Evolutionary conservation across 1,284 basidiomycete genomes (phyloP), one percentile per base, ranked within the genome.

Genomic region (Mycena citricolor): DNA sequence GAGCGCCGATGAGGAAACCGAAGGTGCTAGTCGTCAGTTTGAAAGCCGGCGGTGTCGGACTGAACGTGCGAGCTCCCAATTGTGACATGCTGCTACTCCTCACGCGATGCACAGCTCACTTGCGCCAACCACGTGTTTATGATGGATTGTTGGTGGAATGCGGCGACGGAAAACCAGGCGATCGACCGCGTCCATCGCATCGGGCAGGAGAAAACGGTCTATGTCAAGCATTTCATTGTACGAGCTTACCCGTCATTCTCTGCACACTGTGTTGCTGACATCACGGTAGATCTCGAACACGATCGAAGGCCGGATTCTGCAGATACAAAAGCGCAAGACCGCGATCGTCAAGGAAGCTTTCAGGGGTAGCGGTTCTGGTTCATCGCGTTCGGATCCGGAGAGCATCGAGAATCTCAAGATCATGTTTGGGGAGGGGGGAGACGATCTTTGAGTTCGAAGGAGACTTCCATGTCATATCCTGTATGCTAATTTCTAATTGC

Each of bases 61-160:
- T 93, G 44, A 93, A 94, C 68, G 86, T 87, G 51, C 53, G 75
- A 61, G 19, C 8, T 32, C 24, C n/a, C 38, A 13, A 12, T 39
- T n/a, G n/a, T n/a, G n/a, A n/a, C n/a, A n/a, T n/a, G n/a, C n/a
- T n/a, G n/a, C n/a, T n/a, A n/a, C n/a, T n/a, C n/a, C n/a, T n/a
- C n/a, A n/a, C n/a, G n/a, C n/a, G n/a, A n/a, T n/a, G 34, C 29
- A n/a, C 38, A 87, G 85, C 65, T 90, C 39, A 89, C 86, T 20
- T 77, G 71, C 23, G 83, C 83, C 5, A 86, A 92, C 58, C 75
- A 92, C 63, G 91, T 94, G 3, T 94, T 90, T 63, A 91, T 94
- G 86, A 93, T 94, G 90, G 93, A 95, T 57, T 94, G 90, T 51
- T 94, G 90, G 90, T 95, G 91, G 90, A 94, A 94, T 61, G 81